Conservation (phyloP, 2,329 filamentous ascomycete genomes). For the Penicillium sp. region DNA sequence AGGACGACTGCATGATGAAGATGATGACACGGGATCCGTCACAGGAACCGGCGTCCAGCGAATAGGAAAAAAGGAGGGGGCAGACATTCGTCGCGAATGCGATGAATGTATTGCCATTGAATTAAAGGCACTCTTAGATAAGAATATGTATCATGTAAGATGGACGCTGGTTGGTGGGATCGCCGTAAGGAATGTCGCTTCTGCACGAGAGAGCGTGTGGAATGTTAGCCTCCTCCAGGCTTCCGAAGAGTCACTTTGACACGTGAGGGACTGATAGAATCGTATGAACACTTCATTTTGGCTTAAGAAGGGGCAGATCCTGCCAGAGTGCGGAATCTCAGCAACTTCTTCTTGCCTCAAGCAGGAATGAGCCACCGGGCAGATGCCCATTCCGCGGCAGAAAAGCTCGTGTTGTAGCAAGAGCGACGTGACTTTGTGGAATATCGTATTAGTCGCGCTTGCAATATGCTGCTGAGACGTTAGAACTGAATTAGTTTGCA, state of each 20-base stretch:
- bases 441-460: neutral
- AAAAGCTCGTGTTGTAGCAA: neutral
- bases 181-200: slow-evolving; percentile 10
- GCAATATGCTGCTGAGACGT: neutral
- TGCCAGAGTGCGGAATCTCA: neutral
- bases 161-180: slow-evolving; percentile 9
- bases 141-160: neutral
- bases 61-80: slow-evolving; percentile 11
- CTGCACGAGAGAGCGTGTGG: slow-evolving; percentile 5
- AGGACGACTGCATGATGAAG: neutral
- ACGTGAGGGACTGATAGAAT: neutral
- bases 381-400: neutral
- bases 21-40: slow-evolving; percentile 5
- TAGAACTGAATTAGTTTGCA: neutral
- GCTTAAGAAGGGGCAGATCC: neutral
- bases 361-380: slow-evolving; percentile 8
- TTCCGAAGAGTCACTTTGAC: neutral
- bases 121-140: slow-evolving; percentile 1
- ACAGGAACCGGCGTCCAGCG: slow-evolving; percentile 10
- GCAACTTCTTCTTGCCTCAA: slow-evolving; percentile 6
- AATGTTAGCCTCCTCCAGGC: slow-evolving; percentile 10
- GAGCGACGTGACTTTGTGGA: neutral
- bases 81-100: slow-evolving; percentile 9
- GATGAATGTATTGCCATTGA: slow-evolving; percentile 1
- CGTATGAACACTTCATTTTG: neutral